Evolutionary conservation across 352 stramenopile species (phyloP), one percentile per base, ranked within the genome.

Genomic region (Phytopythium aichiense): DNA sequence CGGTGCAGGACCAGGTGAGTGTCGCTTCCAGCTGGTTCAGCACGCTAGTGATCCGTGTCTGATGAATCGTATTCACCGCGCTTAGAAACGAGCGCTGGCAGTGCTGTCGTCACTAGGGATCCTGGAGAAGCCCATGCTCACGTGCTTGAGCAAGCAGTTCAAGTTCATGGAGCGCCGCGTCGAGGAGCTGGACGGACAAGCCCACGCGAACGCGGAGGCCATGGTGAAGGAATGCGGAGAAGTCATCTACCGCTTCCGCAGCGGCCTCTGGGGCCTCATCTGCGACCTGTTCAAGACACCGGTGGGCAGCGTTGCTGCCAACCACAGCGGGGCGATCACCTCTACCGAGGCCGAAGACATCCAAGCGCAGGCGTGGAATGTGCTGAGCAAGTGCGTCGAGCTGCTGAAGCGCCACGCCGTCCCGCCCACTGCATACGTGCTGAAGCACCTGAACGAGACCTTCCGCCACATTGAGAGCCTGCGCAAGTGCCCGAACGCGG

Each of bases 61-160:
- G 18, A 65, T 45, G 40, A 20, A 15, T 16, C 46, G 37, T 49
- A 28, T n/a, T 40, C 51, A 43, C 51, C 23, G 23, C 1, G 16
- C 55, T 43, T 45, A 88, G 72, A 91, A 88, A 59, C 73, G 72
- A 42, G 75, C 81, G 22, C 81, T 91, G 45, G 64, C 73, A 0
- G 82, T 88, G 15, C 61, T 93, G 4, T 76, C 84, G 28, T 68
- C 68, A 2, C 65, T 94, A 9, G 77, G 72, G 0, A 65, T 94
- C 11, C 77, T 80, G 4, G 73, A 90, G 50, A 91, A 91, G 43
- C 79, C 81, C 18, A 76, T 74, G 25, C 65, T 92, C 8, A 80
- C 79, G 7, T 94, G 84, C 54, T 62, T 94, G 30, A 68, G 63
- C 37, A 88, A 90, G 56, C 84, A 94, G 38, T 81, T 92, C 31